Evolutionary conservation across 2,329 filamentous ascomycete genomes (phyloP).

Genomic region (Penicillium hesseltinei): DNA sequence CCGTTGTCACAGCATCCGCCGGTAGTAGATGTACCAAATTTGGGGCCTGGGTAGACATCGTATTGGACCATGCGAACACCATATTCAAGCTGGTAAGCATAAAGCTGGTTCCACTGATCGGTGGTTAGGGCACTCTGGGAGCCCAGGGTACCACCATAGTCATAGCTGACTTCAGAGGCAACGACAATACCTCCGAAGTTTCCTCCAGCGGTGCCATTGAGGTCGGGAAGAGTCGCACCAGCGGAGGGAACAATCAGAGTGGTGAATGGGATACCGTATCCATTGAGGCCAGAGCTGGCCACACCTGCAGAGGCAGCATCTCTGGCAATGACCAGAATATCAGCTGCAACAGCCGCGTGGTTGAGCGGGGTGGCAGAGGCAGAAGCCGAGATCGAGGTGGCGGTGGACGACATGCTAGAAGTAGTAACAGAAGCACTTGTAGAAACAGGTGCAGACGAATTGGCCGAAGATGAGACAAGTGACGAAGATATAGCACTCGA

Average conservation of each 20-base stretch:
- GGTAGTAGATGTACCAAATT: constrained; percentile 47
- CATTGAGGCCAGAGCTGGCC: constrained; percentile 56
- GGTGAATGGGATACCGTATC: constrained; percentile 61
- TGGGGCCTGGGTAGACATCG: constrained; percentile 55
- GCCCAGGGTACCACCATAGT: constrained; percentile 46
- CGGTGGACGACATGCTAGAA: constrained; percentile 26
- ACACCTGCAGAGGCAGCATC: constrained; percentile 51
- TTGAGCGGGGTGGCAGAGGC: constrained; percentile 21
- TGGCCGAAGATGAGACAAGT: neutral
- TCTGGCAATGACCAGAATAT: constrained; percentile 57
- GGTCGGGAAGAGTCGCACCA: constrained; percentile 51
- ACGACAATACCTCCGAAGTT: constrained; percentile 62
- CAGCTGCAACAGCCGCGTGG: constrained; percentile 34
- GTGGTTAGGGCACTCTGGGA: constrained; percentile 56
- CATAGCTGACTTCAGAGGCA: constrained; percentile 54
- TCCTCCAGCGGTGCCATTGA: constrained; percentile 52
- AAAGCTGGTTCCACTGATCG: constrained; percentile 57
- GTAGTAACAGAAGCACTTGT: constrained; percentile 5
- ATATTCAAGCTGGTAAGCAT: constrained; percentile 58
- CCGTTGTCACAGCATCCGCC: constrained; percentile 50
- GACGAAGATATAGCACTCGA: neutral
- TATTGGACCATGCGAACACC: constrained; percentile 61
- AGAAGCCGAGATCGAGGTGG: constrained; percentile 15
- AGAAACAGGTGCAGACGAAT: neutral
- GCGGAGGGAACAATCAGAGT: constrained; percentile 54